These are phyloP conservation scores for Cytospora paraplurivora DNA, from an alignment of 2,329 filamentous ascomycete genomes.

Conservation along the genomic window DNA sequence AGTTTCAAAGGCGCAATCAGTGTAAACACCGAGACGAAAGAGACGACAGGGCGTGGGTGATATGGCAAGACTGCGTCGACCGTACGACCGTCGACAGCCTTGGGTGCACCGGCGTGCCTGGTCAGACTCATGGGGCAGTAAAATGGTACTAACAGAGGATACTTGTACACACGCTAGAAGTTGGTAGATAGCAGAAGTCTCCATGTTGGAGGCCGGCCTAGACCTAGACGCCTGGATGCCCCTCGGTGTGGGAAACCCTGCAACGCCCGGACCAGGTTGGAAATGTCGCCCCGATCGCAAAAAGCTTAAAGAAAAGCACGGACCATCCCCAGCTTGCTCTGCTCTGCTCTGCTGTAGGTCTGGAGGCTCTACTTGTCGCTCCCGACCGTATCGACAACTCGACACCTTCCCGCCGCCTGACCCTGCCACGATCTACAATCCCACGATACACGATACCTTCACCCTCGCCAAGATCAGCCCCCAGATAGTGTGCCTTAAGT, in stretches of 20 bases:
- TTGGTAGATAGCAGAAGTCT: not conserved
- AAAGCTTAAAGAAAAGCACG: conserved; percentile 1
- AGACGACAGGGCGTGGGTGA: too few relatives aligned
- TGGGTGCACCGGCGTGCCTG: not conserved
- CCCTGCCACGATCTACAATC: not conserved
- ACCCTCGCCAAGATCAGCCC: not conserved
- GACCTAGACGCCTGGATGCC: not conserved
- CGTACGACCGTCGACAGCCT: not conserved
- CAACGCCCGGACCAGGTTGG: not conserved
- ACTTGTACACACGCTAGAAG: not conserved
- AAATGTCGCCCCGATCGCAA: not conserved
- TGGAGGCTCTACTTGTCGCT: not conserved
- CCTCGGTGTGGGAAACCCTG: not conserved
- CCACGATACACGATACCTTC: not conserved
- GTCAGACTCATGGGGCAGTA: not conserved
- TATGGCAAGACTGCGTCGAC: too few relatives aligned
- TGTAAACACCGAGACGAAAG: too few relatives aligned
- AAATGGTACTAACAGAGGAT: not conserved
- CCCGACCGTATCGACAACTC: not conserved
- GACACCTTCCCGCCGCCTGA: conserved; percentile 2
- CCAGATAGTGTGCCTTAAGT: not conserved
- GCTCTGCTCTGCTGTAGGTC: too few relatives aligned
- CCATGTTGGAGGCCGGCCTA: not conserved
- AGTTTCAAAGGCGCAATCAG: too few relatives aligned
- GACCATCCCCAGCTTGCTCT: not conserved